Percentiles rank a stretch among this genome's conserved stretches.
Conservation (phyloP, 2,329 filamentous ascomycete species). For the Chrysoporthe deuterocubensis region DNA sequence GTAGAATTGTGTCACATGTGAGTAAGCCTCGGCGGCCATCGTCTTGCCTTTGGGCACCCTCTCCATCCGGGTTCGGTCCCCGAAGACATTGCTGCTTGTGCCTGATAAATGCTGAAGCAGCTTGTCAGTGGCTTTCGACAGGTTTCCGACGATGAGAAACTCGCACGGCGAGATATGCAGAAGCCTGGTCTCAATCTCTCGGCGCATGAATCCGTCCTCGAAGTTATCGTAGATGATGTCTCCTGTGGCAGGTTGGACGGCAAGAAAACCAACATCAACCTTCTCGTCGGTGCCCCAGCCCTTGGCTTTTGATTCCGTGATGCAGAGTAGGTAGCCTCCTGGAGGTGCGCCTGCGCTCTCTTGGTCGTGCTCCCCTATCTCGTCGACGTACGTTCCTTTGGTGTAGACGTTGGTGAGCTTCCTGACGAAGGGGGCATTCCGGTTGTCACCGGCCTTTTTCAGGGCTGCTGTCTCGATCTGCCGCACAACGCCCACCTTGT, state of each 20-base stretch:
- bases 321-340: slow-evolving; percentile 89
- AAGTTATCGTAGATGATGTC: slow-evolving; percentile 97
- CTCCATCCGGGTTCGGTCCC: slow-evolving; percentile 87
- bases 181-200: slow-evolving; percentile 92
- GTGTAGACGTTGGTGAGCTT: slow-evolving; percentile 97
- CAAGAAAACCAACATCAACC: slow-evolving; percentile 87
- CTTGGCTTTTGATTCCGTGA: slow-evolving; percentile 83
- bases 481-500: slow-evolving; percentile 94
- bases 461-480: slow-evolving; percentile 94
- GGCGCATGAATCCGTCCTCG: slow-evolving; percentile 96
- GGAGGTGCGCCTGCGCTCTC: slow-evolving; percentile 53
- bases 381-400: slow-evolving; percentile 96
- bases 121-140: slow-evolving; percentile 91
- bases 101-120: slow-evolving; percentile 87
- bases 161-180: slow-evolving; percentile 96
- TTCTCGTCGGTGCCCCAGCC: slow-evolving; percentile 86
- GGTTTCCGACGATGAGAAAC: slow-evolving; percentile 87
- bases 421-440: slow-evolving; percentile 87
- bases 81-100: slow-evolving; percentile 88
- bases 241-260: slow-evolving; percentile 93
- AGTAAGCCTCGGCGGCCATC: slow-evolving; percentile 81
- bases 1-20: slow-evolving; percentile 91
- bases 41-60: slow-evolving; percentile 76
- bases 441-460: slow-evolving; percentile 93
- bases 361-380: slow-evolving; percentile 77